phyloP scores from a whole-genome alignment of 768 basidiomycete species.

The Lactarius hatsudake region DNA sequence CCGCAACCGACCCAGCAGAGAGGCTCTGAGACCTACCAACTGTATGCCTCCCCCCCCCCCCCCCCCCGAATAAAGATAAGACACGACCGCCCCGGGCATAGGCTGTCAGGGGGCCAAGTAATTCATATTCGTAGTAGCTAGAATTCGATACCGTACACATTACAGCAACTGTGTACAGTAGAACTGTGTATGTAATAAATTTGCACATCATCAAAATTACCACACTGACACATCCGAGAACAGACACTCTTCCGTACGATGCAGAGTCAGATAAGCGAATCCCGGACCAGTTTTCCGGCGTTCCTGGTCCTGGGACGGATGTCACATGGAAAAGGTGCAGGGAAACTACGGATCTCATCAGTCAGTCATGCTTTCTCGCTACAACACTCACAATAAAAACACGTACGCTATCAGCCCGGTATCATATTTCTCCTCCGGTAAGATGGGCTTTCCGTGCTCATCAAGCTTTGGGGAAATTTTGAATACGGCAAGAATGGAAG shows the following conservation, averaged over 20 bases:
- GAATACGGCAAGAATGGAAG: constrained; percentile 14
- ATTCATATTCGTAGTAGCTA: neutral
- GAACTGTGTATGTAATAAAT: neutral
- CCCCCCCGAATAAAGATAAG: neutral
- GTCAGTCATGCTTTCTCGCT: neutral
- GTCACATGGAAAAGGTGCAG: constrained; percentile 1
- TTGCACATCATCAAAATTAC: neutral
- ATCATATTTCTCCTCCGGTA: constrained; percentile 15
- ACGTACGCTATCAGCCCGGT: constrained; percentile 21
- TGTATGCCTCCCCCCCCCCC: neutral
- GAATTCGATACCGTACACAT: neutral
- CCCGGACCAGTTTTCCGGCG: constrained; percentile 2
- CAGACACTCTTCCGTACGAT: too few relatives aligned
- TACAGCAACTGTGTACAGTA: neutral
- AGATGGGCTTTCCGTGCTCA: constrained; percentile 13
- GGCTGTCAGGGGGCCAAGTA: neutral
- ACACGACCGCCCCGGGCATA: neutral
- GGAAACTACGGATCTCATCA: neutral
- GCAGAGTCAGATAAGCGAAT: constrained; percentile 7
- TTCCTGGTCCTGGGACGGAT: neutral
- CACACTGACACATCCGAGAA: neutral
- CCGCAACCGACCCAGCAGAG: neutral
- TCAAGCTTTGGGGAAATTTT: constrained; percentile 12
- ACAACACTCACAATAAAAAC: neutral
- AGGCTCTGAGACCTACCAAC: neutral